Percentiles rank a stretch among this genome's conserved stretches.
Evolutionary conservation across 1,284 basidiomycete species (phyloP).

Genomic region (Inonotus obliquus): DNA sequence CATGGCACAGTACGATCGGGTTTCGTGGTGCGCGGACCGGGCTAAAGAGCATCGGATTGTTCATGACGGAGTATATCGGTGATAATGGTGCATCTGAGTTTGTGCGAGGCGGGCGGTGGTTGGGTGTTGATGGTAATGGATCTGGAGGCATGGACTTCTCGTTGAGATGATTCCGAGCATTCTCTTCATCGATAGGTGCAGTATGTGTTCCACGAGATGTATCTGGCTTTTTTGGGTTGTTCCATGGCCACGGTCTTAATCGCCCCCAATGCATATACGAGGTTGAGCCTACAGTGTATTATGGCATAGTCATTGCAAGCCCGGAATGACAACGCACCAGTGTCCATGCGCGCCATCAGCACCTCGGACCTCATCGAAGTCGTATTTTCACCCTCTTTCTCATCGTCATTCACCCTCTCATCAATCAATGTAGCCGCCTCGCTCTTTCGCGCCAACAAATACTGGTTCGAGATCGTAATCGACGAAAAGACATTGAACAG

Average conservation of each 20-base stretch:
- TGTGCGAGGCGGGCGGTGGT: not conserved
- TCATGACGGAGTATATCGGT: constrained; percentile 68
- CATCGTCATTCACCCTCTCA: not conserved
- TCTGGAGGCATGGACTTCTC: not conserved
- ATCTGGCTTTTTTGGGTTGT: not conserved
- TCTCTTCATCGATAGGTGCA: not conserved
- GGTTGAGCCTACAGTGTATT: not conserved
- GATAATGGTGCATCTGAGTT: constrained; percentile 21
- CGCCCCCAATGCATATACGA: not conserved
- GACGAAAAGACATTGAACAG: constrained; percentile 63
- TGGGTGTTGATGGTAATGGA: not conserved
- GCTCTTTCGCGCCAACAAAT: constrained; percentile 34
- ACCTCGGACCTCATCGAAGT: constrained; percentile 1
- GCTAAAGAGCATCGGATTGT: constrained; percentile 67
- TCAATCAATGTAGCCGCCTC: constrained; percentile 1
- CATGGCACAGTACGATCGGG: constrained; percentile 94
- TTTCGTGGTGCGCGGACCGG: constrained; percentile 77
- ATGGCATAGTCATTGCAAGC: not conserved
- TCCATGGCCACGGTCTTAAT: constrained; percentile 6
- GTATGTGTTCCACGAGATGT: not conserved
- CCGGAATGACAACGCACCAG: not conserved
- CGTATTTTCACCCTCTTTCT: not conserved
- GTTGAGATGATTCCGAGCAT: not conserved
- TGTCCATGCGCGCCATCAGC: not conserved
- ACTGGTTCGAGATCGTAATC: constrained; percentile 61